Evolutionary conservation across 108 stramenopile genomes (phyloP).

Genomic region (Cyclotella cryptica): DNA sequence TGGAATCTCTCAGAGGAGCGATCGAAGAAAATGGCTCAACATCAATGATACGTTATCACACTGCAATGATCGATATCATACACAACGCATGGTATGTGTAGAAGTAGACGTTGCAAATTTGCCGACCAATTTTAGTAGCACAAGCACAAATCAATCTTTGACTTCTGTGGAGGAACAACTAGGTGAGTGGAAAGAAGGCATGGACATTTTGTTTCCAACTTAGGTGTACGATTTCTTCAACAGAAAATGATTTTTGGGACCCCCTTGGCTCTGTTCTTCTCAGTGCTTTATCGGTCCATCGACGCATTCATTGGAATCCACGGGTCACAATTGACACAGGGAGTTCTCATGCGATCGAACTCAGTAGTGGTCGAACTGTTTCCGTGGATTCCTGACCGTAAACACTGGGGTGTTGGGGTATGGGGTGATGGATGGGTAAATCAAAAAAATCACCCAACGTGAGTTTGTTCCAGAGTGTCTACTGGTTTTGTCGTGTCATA

Average conservation of each 20-base stretch:
- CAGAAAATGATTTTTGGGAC: too few species aligned
- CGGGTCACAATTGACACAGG: slow-evolving; percentile 63
- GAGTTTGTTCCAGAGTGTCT: neutral
- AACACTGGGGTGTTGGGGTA: slow-evolving; percentile 13
- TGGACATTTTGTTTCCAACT: too few species aligned
- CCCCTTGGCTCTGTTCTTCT: too few species aligned
- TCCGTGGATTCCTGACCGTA: slow-evolving; percentile 49
- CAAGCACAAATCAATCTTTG: too few species aligned
- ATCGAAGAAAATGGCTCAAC: slow-evolving; percentile 23
- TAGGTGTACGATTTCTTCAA: too few species aligned
- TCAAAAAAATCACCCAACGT: slow-evolving; percentile 25
- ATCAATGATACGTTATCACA: slow-evolving; percentile 14
- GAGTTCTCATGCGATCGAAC: slow-evolving; percentile 40
- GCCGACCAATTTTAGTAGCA: slow-evolving; percentile 56
- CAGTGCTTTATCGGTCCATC: slow-evolving; percentile 49
- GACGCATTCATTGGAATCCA: slow-evolving; percentile 61
- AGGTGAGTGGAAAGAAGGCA: too few species aligned
- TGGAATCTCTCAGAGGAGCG: slow-evolving; percentile 17
- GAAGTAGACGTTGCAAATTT: slow-evolving; percentile 54
- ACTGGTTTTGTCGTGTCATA: slow-evolving; percentile 16
- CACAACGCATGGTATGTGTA: slow-evolving; percentile 43
- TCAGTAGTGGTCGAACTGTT: slow-evolving; percentile 56
- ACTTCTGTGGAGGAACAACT: too few species aligned
- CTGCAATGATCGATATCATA: slow-evolving; percentile 31
- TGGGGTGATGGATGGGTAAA: slow-evolving; percentile 1